phyloP scores from a whole-genome alignment of 176 grass and related monocot species.

The Oryza officinalis region DNA sequence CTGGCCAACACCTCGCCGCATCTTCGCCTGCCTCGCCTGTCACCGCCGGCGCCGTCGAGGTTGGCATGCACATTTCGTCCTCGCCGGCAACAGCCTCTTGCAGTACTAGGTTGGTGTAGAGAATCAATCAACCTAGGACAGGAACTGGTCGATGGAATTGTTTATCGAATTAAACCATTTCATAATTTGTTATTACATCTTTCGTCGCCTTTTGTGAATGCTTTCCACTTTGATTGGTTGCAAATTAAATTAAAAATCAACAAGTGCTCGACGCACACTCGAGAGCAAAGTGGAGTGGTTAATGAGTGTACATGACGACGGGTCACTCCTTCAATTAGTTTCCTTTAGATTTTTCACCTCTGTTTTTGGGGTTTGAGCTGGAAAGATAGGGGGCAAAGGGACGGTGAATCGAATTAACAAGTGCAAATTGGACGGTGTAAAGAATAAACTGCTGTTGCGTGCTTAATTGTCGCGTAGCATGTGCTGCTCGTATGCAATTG shows the following conservation, averaged over 20 bases:
- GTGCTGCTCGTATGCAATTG: not conserved
- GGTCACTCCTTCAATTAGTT: not conserved
- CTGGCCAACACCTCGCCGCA: not conserved
- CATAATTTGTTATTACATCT: not conserved
- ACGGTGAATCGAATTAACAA: conserved; percentile 12
- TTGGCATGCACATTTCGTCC: not conserved
- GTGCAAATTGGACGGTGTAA: not conserved
- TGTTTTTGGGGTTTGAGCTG: not conserved
- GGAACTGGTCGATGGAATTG: not conserved
- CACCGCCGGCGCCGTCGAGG: not conserved
- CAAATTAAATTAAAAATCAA: not conserved
- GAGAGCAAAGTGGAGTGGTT: conserved; percentile 9
- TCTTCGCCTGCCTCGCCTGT: not conserved
- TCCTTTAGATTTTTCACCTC: not conserved
- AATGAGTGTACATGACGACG: not conserved
- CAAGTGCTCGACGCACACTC: not conserved
- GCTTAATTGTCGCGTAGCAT: not conserved
- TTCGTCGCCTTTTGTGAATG: conserved; percentile 16
- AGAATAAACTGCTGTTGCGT: not conserved
- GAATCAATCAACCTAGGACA: conserved; percentile 8
- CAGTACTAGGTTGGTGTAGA: not conserved
- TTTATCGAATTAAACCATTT: not conserved
- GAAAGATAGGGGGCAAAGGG: not conserved
- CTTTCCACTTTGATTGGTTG: not conserved
- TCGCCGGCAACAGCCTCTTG: not conserved